Evolutionary conservation across 2,329 filamentous ascomycete genomes (phyloP), one percentile per base, ranked within the genome.

Genomic region (Colletotrichum filicis): DNA sequence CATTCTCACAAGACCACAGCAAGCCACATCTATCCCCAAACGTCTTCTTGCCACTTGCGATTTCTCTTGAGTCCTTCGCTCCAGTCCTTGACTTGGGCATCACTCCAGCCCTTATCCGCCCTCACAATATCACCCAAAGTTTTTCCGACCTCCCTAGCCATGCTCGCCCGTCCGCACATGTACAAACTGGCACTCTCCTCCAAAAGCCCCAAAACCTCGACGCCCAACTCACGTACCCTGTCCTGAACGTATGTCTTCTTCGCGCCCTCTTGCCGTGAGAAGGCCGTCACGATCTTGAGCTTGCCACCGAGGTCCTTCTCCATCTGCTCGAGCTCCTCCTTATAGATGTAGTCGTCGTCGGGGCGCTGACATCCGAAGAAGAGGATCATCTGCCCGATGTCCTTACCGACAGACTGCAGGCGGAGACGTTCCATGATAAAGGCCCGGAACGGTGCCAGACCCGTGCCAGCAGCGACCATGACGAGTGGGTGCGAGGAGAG

Each of bases 41-140:
- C 86, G 82, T 89, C 87, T 75, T 88, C 86, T 75, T 85, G 84
- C 86, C 87, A 89, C 77, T 87, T 87, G n/a, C 82, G 84, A 32
- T 82, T 81, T 76, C 83, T 86, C 82, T 87, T 88, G 52, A 87
- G 77, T 19, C 78, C 81, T 74, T 86, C 86, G 28, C 79, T 82
- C 87, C 87, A 89, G 63, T 81, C 79, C 66, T 84, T 84, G 16
- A 83, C 80, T 57, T 85, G 81, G 7, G 71, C 76, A 22, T 86
- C 84, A 16, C 75, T 77, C 82, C 85, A 84, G 1, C 77, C 79
- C 71, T 82, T 83, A 46, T 76, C 75, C 26, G 73, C 75, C 61
- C 73, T 79, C 75, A 86, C 79, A 2, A 80, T 80, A 22, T 79
- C 77, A 19, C 82, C 83, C 11, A 87, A 75, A 1, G 78, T 79